These are phyloP conservation scores for Fagus crenata DNA, from an alignment of 306 rosid genomes.

Conservation along the genomic window DNA sequence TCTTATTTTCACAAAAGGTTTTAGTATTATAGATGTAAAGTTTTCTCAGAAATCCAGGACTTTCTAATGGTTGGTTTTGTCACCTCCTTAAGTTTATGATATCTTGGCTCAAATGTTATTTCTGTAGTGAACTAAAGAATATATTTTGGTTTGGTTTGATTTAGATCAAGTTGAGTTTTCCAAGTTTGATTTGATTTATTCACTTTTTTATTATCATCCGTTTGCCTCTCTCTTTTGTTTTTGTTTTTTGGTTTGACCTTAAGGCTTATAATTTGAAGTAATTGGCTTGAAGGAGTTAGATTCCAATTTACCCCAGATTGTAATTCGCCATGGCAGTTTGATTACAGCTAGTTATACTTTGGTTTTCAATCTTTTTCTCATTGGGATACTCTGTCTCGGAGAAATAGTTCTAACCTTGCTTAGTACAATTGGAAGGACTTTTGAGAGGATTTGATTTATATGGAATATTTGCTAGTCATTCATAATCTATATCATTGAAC, in stretches of 20 bases:
- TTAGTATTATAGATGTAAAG: constrained; percentile 15
- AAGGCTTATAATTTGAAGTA: background rate
- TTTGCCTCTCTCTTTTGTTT: background rate
- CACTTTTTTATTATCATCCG: background rate
- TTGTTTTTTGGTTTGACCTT: background rate
- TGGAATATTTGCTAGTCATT: background rate
- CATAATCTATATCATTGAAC: background rate
- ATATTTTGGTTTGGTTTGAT: background rate
- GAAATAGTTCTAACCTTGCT: constrained; percentile 10
- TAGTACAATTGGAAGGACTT: constrained; percentile 15
- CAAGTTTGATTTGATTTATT: background rate
- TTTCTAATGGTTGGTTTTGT: background rate
- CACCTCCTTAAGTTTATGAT: background rate
- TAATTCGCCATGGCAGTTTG: constrained; percentile 8
- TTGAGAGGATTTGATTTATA: background rate
- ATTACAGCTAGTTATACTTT: constrained; percentile 26
- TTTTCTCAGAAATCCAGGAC: background rate
- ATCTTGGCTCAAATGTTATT: background rate
- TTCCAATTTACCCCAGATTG: background rate
- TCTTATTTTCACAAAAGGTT: constrained; percentile 7
- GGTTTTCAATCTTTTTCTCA: constrained; percentile 25
- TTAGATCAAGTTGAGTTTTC: background rate
- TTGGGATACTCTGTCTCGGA: constrained; percentile 19
- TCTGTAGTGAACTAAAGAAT: background rate
- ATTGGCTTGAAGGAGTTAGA: background rate